Percentiles rank a stretch among this genome's conserved stretches.
Evolutionary conservation across 352 stramenopile species (phyloP).

Genomic region (Phytophthora hybrid): DNA sequence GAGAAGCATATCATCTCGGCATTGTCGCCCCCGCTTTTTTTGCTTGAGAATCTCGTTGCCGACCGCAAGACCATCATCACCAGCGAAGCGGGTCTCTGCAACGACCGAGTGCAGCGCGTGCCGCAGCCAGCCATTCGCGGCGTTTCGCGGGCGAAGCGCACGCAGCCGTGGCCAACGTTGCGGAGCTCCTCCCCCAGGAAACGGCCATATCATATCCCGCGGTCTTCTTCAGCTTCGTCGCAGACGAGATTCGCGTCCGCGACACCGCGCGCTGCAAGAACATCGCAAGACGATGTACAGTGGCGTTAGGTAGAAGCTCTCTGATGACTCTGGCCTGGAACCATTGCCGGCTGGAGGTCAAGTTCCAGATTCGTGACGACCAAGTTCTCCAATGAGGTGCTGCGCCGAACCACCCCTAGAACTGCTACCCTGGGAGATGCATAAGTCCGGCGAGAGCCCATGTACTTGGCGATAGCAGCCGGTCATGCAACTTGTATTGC

Average conservation of each 20-base stretch:
- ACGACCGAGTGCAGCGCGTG: neutral
- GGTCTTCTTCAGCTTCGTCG: neutral
- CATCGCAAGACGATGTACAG: neutral
- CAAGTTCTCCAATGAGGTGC: too few species aligned
- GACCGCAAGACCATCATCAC: neutral
- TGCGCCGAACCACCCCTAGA: too few species aligned
- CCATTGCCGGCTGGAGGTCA: too few species aligned
- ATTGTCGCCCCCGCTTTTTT: neutral
- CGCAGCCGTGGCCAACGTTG: neutral
- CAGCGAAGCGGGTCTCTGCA: neutral
- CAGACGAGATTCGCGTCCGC: neutral
- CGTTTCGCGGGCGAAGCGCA: neutral
- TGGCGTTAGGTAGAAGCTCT: too few species aligned
- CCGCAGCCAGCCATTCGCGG: neutral
- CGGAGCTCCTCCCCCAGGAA: neutral
- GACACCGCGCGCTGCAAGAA: neutral
- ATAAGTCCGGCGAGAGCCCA: too few species aligned
- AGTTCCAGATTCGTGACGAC: too few species aligned
- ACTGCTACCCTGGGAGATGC: too few species aligned
- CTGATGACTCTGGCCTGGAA: neutral
- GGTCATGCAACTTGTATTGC: too few species aligned
- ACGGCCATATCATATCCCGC: neutral
- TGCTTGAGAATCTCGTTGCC: neutral
- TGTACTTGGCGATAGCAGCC: too few species aligned
- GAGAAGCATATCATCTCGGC: constrained; percentile 5